Conservation (phyloP, 495 filamentous ascomycete species). For the Aspergillus olivimuriae region DNA sequence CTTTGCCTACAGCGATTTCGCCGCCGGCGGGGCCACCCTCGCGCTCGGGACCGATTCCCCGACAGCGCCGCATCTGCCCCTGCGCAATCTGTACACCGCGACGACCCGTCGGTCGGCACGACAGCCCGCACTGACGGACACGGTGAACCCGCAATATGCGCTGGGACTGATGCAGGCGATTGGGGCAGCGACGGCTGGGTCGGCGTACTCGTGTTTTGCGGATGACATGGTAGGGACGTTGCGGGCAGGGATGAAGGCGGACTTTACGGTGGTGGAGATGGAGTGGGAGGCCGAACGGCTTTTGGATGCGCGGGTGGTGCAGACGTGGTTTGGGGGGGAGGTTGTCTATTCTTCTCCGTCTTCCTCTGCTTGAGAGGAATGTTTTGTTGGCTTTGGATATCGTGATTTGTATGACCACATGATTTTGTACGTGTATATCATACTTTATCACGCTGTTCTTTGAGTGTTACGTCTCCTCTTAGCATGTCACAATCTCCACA, state of each 20-base stretch:
- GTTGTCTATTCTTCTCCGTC: slow-evolving; percentile 12
- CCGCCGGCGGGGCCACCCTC: slow-evolving; percentile 43
- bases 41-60: slow-evolving; percentile 57
- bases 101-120: slow-evolving; percentile 51
- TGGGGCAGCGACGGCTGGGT: slow-evolving; percentile 48
- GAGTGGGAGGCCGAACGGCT: slow-evolving; percentile 45
- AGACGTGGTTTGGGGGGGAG: slow-evolving; percentile 13
- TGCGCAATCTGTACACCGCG: slow-evolving; percentile 54
- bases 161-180: slow-evolving; percentile 46
- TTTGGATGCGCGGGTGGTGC: slow-evolving; percentile 31
- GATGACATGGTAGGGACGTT: slow-evolving; percentile 46
- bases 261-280: slow-evolving; percentile 56
- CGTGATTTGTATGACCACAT: background rate
- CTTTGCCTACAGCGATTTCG: slow-evolving; percentile 58
- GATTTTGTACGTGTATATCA: background rate
- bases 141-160: slow-evolving; percentile 48
- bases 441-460: background rate
- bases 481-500: background rate
- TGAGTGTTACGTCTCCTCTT: background rate
- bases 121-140: slow-evolving; percentile 38
- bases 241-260: slow-evolving; percentile 43
- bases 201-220: slow-evolving; percentile 53
- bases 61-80: slow-evolving; percentile 50
- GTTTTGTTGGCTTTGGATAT: background rate
- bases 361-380: too few species aligned